phyloP scores from a whole-genome alignment of 2,329 filamentous ascomycete species.

The Incumbomyces delicatus region DNA sequence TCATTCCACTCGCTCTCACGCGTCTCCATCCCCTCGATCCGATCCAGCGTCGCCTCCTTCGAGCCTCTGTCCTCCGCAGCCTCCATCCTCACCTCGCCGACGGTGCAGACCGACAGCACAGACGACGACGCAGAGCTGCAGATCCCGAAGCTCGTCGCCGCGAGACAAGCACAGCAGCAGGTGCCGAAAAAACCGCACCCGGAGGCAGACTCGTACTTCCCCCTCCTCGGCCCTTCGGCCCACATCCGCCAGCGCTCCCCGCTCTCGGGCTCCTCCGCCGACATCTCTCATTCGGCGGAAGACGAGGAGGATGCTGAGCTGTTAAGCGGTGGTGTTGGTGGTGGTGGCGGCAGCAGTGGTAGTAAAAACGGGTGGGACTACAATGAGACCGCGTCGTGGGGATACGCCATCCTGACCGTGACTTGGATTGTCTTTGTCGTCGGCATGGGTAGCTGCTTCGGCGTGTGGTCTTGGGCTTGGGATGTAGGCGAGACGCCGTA shows the following conservation, averaged over 20 bases:
- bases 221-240: conserved; percentile 11
- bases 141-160: conserved; percentile 42
- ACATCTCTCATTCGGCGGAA: conserved; percentile 25
- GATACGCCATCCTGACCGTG: conserved; percentile 79
- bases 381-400: conserved; percentile 93
- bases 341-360: too few relatives aligned
- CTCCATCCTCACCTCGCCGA: conserved; percentile 39
- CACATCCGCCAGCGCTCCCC: conserved; percentile 16
- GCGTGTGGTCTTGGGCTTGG: conserved; percentile 94
- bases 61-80: conserved; percentile 26
- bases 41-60: conserved; percentile 26
- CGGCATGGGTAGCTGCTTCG: conserved; percentile 91
- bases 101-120: conserved; percentile 59
- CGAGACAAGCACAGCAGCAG: conserved; percentile 29
- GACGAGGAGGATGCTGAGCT: conserved; percentile 21
- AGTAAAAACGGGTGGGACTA: conserved; percentile 74
- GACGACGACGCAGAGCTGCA: conserved; percentile 73
- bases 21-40: conserved; percentile 21
- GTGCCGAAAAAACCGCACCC: conserved; percentile 1
- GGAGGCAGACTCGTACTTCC: conserved; percentile 8
- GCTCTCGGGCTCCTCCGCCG: conserved; percentile 10
- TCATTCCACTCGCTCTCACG: conserved; percentile 17
- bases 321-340: too few relatives aligned
- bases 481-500: conserved; percentile 94
- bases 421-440: conserved; percentile 96